phyloP scores from a whole-genome alignment of 2,329 filamentous ascomycete genomes.

The Apiospora pterosperma region DNA sequence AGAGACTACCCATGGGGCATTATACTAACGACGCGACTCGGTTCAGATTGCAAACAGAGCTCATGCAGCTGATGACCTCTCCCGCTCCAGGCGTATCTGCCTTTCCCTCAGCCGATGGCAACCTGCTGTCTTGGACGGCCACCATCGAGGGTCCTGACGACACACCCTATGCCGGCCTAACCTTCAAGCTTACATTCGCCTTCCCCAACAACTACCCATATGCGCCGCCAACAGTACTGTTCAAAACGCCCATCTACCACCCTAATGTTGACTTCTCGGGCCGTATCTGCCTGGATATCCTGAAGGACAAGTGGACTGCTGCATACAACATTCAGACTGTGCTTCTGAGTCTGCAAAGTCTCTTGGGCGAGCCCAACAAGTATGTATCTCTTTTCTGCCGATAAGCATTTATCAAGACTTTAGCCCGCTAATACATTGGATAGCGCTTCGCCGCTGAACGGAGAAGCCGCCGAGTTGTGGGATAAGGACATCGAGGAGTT shows the following conservation, averaged over 20 bases:
- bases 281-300: conserved; percentile 93
- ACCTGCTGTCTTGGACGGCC: conserved; percentile 88
- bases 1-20: conserved; percentile 9
- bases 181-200: conserved; percentile 86
- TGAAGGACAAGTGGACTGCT: conserved; percentile 99
- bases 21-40: neutral
- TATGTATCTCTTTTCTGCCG: conserved; percentile 44
- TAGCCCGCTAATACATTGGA: neutral
- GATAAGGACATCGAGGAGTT: conserved; percentile 84
- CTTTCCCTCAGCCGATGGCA: conserved; percentile 86
- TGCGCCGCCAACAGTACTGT: conserved; percentile 83
- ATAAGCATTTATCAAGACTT: neutral
- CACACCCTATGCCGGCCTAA: conserved; percentile 85
- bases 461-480: conserved; percentile 94
- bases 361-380: conserved; percentile 98
- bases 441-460: conserved; percentile 91
- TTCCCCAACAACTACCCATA: conserved; percentile 96
- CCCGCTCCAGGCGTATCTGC: conserved; percentile 91
- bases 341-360: conserved; percentile 86
- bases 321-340: conserved; percentile 96
- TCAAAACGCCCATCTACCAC: conserved; percentile 99
- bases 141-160: conserved; percentile 89
- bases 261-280: conserved; percentile 98
- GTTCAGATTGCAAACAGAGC: conserved; percentile 83
- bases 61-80: conserved; percentile 98